Evolutionary conservation across 805 yeast genomes (phyloP).

Genomic region (Hanseniaspora meyeri): DNA sequence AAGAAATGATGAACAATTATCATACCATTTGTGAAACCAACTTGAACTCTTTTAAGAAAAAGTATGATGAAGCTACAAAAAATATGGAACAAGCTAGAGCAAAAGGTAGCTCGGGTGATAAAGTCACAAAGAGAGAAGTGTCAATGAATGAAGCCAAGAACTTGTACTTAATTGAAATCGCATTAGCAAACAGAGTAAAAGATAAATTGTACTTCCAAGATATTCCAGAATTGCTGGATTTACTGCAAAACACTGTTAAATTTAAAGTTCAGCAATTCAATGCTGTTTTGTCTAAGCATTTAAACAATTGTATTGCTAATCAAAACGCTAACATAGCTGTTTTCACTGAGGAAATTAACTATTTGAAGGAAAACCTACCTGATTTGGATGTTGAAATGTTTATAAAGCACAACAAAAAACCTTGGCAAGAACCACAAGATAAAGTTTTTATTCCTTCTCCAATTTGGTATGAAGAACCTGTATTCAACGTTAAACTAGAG

Average conservation of each 20-base stretch:
- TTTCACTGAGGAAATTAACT: conserved; percentile 43
- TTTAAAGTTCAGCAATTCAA: conserved; percentile 61
- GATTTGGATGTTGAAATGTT: conserved; percentile 77
- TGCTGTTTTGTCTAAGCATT: conserved; percentile 28
- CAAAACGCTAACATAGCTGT: conserved; percentile 38
- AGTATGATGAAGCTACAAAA: conserved; percentile 72
- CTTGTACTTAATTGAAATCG: conserved; percentile 64
- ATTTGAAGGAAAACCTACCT: conserved; percentile 60
- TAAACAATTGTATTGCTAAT: conserved; percentile 25
- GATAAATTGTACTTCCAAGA: conserved; percentile 91
- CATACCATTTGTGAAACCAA: conserved; percentile 6
- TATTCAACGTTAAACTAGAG: conserved; percentile 45
- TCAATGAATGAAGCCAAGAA: conserved; percentile 88
- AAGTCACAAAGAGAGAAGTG: conserved; percentile 46
- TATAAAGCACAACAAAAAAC: conserved; percentile 65
- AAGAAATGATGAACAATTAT: conserved; percentile 46
- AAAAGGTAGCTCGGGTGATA: conserved; percentile 55
- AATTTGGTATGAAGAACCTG: conserved; percentile 95
- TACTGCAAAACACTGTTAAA: conserved; percentile 73
- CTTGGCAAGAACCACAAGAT: conserved; percentile 81
- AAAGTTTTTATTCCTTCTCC: conserved; percentile 76
- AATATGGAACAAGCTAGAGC: conserved; percentile 68
- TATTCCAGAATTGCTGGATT: conserved; percentile 77
- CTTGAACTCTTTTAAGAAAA: conserved; percentile 34
- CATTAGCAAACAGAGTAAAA: conserved; percentile 76